A percentile compares a stretch with the other conserved stretches of the same genome.
These are phyloP conservation scores for Leccinum uliginosum DNA, from an alignment of 768 basidiomycete species.

Conservation along the genomic window DNA sequence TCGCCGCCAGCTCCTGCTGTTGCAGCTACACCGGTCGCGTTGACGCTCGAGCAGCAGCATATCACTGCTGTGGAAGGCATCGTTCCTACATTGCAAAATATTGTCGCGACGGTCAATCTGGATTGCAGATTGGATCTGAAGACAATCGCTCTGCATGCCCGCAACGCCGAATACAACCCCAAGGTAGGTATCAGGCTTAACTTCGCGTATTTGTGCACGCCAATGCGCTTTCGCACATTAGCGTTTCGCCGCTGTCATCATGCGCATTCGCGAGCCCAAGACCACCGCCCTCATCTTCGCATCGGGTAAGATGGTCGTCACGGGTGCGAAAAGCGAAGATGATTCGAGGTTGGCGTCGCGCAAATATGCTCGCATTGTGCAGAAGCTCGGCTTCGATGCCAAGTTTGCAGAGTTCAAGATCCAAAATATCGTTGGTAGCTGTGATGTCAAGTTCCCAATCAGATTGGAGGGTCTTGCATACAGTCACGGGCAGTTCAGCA, in stretches of 20 bases:
- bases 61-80: constrained; percentile 97
- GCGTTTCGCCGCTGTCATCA: constrained; percentile 99
- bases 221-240: constrained; percentile 66
- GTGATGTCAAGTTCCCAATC: constrained; percentile 99
- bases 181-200: constrained; percentile 76
- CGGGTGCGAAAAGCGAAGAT: constrained; percentile 98
- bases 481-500: constrained; percentile 96
- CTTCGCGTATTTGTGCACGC: constrained; percentile 41
- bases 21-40: constrained; percentile 64
- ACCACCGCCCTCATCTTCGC: constrained; percentile 99
- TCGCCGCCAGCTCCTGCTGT: constrained; percentile 47
- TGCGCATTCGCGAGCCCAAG: constrained; percentile 99
- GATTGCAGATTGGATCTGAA: constrained; percentile 96
- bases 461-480: constrained; percentile 96
- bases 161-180: constrained; percentile 99
- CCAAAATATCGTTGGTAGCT: constrained; percentile 97
- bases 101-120: constrained; percentile 97
- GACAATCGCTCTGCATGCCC: constrained; percentile 95
- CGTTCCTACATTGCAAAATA: constrained; percentile 99
- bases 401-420: constrained; percentile 99
- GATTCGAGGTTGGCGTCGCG: constrained; percentile 94
- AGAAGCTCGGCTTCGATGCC: constrained; percentile 98
- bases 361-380: constrained; percentile 98
- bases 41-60: constrained; percentile 88
- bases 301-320: constrained; percentile 99